Evolutionary conservation across 345 rosid species (phyloP).

Genomic region (Hibiscus mutabilis): DNA sequence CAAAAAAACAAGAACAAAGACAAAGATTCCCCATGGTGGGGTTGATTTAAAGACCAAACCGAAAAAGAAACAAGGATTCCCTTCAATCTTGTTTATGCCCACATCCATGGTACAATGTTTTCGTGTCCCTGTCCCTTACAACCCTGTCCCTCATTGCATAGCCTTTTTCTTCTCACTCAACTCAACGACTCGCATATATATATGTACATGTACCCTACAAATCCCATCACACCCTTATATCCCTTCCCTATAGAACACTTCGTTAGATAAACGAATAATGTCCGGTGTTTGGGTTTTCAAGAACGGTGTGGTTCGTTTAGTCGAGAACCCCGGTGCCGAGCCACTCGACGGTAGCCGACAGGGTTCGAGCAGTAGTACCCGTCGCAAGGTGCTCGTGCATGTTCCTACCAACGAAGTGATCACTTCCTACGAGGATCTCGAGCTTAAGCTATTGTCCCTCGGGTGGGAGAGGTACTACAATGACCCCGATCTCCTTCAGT

Average conservation of each 20-base stretch:
- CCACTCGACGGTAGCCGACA: conserved; percentile 25
- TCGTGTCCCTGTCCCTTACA: conserved; percentile 15
- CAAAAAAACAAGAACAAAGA: conserved; percentile 8
- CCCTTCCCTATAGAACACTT: not conserved
- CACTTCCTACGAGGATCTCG: conserved; percentile 52
- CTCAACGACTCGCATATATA: not conserved
- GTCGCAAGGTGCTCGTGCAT: conserved; percentile 45
- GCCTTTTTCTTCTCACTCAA: not conserved
- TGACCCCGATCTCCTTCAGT: conserved; percentile 65
- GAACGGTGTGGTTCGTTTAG: conserved; percentile 57
- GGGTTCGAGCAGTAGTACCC: conserved; percentile 6
- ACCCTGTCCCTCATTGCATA: conserved; percentile 2
- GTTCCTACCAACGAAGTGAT: conserved; percentile 55
- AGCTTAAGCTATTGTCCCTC: conserved; percentile 39
- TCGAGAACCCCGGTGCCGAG: conserved; percentile 52
- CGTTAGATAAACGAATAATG: conserved; percentile 25
- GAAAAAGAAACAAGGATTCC: conserved; percentile 21
- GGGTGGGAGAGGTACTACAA: conserved; percentile 85
- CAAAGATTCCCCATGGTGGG: conserved; percentile 33
- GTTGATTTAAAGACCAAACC: not conserved
- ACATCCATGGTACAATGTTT: conserved; percentile 11
- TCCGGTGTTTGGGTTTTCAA: conserved; percentile 81
- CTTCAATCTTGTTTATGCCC: conserved; percentile 28
- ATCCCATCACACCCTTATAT: conserved; percentile 15
- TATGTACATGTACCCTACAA: conserved; percentile 10